A percentile compares a stretch with the other conserved stretches of the same genome.
phyloP scores from a whole-genome alignment of 495 filamentous ascomycete species.

The Penicillium argentinense region DNA sequence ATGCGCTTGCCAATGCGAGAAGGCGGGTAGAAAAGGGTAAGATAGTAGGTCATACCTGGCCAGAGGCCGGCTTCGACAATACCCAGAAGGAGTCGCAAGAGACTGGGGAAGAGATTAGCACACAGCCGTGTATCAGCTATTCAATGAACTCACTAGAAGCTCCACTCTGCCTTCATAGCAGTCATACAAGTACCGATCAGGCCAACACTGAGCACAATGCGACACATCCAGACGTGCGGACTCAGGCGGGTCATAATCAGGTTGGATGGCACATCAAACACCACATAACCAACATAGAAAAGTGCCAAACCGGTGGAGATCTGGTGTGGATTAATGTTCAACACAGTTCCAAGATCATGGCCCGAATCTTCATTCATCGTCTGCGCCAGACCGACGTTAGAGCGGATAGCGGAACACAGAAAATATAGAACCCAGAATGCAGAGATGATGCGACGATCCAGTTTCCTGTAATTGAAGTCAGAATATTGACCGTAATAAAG shows the following conservation, averaged over 20 bases:
- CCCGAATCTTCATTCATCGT: slow-evolving; percentile 74
- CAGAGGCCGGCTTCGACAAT: slow-evolving; percentile 91
- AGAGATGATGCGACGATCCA: slow-evolving; percentile 82
- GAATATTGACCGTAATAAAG: neutral
- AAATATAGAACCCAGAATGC: slow-evolving; percentile 96
- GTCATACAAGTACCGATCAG: slow-evolving; percentile 80
- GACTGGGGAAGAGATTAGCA: slow-evolving; percentile 37
- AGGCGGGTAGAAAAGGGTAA: slow-evolving; percentile 89
- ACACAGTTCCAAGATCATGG: slow-evolving; percentile 67
- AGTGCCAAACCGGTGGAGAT: slow-evolving; percentile 80
- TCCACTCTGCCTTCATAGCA: slow-evolving; percentile 78
- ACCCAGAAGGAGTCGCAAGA: slow-evolving; percentile 82
- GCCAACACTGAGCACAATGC: slow-evolving; percentile 86
- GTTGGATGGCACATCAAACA: slow-evolving; percentile 88
- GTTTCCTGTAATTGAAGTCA: slow-evolving; percentile 57
- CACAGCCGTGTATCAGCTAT: neutral
- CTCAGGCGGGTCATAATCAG: slow-evolving; percentile 82
- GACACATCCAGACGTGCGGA: slow-evolving; percentile 88
- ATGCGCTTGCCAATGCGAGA: slow-evolving; percentile 84
- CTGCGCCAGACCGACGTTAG: slow-evolving; percentile 86
- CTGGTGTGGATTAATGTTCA: slow-evolving; percentile 68
- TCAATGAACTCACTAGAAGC: slow-evolving; percentile 64
- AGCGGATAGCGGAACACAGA: slow-evolving; percentile 85
- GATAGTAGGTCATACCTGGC: slow-evolving; percentile 93
- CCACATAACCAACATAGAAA: slow-evolving; percentile 88